These are phyloP conservation scores for Fusarium anthophilum DNA, from an alignment of 2,329 filamentous ascomycete species.

Conservation along the genomic window DNA sequence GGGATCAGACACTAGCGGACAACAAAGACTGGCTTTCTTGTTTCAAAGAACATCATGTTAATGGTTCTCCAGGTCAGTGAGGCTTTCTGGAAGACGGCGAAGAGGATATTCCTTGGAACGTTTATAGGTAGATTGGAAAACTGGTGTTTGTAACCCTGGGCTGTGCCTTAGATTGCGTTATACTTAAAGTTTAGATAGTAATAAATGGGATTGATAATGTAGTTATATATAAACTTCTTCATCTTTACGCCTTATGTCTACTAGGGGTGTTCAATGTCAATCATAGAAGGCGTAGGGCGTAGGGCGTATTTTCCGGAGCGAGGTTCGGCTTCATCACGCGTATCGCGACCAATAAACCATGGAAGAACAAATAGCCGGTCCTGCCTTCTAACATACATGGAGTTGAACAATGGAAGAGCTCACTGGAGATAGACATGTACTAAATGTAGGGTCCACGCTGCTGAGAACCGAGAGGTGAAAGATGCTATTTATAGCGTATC, in stretches of 20 bases:
- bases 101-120: background rate
- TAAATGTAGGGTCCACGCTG: background rate
- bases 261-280: background rate
- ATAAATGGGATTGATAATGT: background rate
- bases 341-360: background rate
- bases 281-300: background rate
- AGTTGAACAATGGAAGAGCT: background rate
- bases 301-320: background rate
- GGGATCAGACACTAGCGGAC: slow-evolving; percentile 44
- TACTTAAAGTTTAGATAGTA: background rate
- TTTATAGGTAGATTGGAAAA: too few species aligned
- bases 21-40: slow-evolving; percentile 41
- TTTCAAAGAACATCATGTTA: slow-evolving; percentile 31
- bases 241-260: background rate
- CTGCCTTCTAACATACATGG: background rate
- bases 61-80: background rate
- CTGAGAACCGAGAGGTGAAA: too few species aligned
- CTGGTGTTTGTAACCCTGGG: background rate
- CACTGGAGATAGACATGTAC: background rate
- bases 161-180: background rate
- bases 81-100: rapidly evolving
- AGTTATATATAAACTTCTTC: background rate
- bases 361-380: background rate
- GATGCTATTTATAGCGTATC: background rate
- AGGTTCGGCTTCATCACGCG: background rate